phyloP scores from a whole-genome alignment of 305 asterid genomes.

The Fraxinus nigra region DNA sequence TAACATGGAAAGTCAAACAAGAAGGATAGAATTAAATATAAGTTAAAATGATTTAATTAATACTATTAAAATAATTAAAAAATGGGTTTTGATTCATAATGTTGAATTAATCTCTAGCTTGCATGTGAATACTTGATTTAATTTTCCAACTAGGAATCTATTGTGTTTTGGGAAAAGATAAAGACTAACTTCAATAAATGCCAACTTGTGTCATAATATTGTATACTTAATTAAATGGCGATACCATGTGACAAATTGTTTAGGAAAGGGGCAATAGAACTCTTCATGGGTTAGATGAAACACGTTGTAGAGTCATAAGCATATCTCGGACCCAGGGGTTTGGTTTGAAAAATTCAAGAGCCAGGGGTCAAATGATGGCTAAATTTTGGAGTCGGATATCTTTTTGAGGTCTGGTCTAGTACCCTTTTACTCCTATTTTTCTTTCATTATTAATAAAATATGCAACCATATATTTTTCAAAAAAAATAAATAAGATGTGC shows the following conservation, averaged over 20 bases:
- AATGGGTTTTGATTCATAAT: conserved; percentile 18
- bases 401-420: no score
- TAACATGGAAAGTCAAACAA: conserved; percentile 48
- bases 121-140: conserved; percentile 42
- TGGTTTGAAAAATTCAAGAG: no score
- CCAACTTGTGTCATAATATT: conserved; percentile 26
- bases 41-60: conserved; percentile 9
- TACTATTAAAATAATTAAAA: conserved; percentile 1
- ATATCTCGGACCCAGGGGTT: no score
- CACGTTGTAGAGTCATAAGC: background rate
- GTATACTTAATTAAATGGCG: conserved; percentile 17
- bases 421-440: no score
- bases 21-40: conserved; percentile 22
- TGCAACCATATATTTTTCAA: no score
- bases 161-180: conserved; percentile 33
- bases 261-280: conserved; percentile 30
- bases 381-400: no score
- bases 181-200: conserved; percentile 20
- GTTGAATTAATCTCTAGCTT: conserved; percentile 24
- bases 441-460: no score
- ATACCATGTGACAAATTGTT: conserved; percentile 41
- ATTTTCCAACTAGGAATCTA: conserved; percentile 25
- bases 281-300: background rate
- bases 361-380: no score
- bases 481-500: no score